Conservation (phyloP, 306 rosid species). For the Quercus gilva region DNA sequence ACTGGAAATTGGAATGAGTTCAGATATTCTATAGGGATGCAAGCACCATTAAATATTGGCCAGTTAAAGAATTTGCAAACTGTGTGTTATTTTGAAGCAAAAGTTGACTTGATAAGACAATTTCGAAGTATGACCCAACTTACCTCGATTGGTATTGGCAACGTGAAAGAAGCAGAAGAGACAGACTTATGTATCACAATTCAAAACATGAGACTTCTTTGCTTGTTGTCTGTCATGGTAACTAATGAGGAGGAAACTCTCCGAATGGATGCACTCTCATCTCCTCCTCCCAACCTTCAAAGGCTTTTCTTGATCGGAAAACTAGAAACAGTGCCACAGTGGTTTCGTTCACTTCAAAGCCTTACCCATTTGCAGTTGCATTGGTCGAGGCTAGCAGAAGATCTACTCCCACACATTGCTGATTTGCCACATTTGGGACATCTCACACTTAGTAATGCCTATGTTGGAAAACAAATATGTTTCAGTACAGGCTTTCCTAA, state of each 20-base stretch:
- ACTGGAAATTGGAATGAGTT: background rate
- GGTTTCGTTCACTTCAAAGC: background rate
- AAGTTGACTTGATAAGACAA: background rate
- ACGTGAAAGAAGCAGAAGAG: background rate
- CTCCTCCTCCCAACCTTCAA: conserved; percentile 17
- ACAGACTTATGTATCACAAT: conserved; percentile 11
- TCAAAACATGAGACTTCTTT: conserved; percentile 7
- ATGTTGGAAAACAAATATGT: background rate
- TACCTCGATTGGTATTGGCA: background rate
- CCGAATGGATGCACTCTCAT: background rate
- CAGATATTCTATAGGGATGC: background rate
- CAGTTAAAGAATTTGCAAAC: no score
- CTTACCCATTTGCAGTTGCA: background rate
- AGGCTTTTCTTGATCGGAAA: background rate
- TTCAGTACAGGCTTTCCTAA: conserved; percentile 3
- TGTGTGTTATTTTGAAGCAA: background rate
- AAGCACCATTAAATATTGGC: background rate
- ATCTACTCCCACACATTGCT: background rate
- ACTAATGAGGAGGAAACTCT: background rate
- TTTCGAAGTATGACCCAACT: conserved; percentile 13
- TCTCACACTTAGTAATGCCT: background rate
- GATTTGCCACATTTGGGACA: background rate
- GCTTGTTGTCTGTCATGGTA: background rate
- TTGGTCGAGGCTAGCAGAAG: conserved; percentile 3
- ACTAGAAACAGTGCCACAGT: conserved; percentile 2